Evolutionary conservation across 805 yeast genomes (phyloP).

Genomic region (Priceomyces fermenticarens): DNA sequence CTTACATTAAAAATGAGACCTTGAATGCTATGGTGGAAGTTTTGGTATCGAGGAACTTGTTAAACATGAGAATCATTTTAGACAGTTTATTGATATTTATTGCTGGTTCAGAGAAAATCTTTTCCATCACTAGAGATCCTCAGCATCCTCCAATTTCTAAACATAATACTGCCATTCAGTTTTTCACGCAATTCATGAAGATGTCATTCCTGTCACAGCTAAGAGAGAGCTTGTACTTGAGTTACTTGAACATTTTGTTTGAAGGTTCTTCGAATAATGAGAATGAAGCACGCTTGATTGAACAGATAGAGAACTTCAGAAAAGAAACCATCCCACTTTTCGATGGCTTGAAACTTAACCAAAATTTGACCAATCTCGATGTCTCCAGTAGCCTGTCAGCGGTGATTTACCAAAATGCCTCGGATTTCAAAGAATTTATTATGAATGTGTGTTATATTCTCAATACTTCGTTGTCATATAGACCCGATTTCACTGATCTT

Average conservation of each 20-base stretch:
- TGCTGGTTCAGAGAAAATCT: constrained; percentile 48
- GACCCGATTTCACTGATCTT: constrained; percentile 51
- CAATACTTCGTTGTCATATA: constrained; percentile 58
- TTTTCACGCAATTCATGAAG: constrained; percentile 65
- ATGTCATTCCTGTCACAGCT: constrained; percentile 62
- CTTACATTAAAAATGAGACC: constrained; percentile 60
- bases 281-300: constrained; percentile 1
- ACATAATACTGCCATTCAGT: constrained; percentile 27
- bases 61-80: constrained; percentile 75
- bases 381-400: constrained; percentile 3
- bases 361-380: neutral
- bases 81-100: constrained; percentile 71
- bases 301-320: constrained; percentile 1
- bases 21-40: constrained; percentile 56
- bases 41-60: constrained; percentile 65
- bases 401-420: constrained; percentile 39
- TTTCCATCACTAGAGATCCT: constrained; percentile 14
- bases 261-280: constrained; percentile 2
- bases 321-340: constrained; percentile 2
- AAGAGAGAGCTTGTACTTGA: constrained; percentile 46
- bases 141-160: constrained; percentile 4
- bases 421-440: constrained; percentile 46
- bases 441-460: constrained; percentile 48
- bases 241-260: neutral
- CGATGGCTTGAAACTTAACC: neutral